Evolutionary conservation across 306 rosid species (phyloP).

Genomic region (Vigna radiata): DNA sequence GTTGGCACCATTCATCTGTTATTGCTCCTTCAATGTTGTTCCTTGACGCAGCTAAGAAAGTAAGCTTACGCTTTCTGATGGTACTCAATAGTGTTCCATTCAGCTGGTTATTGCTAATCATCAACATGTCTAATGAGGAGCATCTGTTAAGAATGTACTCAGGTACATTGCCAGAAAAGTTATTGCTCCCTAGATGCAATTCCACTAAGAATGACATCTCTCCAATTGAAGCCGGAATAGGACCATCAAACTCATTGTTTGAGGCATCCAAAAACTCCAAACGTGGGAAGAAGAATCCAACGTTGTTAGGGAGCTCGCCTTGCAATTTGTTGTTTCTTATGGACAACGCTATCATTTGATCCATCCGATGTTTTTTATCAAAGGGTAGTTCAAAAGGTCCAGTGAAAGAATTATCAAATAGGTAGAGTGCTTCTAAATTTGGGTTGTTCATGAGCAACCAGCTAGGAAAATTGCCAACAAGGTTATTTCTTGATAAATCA

Average conservation of each 20-base stretch:
- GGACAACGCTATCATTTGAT: neutral
- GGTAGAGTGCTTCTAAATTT: neutral
- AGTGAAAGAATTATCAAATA: neutral
- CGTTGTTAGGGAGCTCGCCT: conserved; percentile 13
- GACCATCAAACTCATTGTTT: conserved; percentile 23
- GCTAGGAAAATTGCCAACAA: conserved; percentile 28
- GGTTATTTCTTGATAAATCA: conserved; percentile 31
- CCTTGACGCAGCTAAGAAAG: neutral
- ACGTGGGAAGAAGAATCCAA: conserved; percentile 21
- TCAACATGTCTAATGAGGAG: fast-evolving
- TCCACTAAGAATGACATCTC: neutral
- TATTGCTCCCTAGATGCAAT: neutral
- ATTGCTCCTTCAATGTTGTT: conserved; percentile 33
- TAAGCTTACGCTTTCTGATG: neutral
- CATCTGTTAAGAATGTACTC: neutral
- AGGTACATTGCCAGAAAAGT: conserved; percentile 3
- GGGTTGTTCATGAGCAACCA: conserved; percentile 42
- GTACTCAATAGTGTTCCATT: neutral
- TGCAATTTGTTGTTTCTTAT: conserved; percentile 11
- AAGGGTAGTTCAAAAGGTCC: neutral
- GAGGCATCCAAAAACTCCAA: neutral
- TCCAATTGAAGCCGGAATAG: conserved; percentile 39
- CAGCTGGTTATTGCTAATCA: neutral
- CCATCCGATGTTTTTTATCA: neutral
- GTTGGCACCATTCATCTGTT: neutral